phyloP scores from a whole-genome alignment of 306 rosid species.

The Castanea crenata region DNA sequence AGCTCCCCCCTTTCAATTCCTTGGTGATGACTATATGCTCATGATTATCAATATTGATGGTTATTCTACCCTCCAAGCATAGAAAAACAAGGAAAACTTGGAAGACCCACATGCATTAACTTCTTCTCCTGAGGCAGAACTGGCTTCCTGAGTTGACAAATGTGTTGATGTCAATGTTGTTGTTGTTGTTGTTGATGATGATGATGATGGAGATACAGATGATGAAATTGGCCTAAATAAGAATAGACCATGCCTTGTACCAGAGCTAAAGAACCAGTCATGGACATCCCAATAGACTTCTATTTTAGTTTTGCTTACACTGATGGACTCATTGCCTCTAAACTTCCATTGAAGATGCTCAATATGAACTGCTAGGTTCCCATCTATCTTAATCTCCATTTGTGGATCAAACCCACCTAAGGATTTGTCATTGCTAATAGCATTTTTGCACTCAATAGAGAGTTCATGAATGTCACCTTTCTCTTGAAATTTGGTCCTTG shows the following conservation, averaged over 20 bases:
- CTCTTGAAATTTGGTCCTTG: slow-evolving; percentile 59
- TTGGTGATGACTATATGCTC: not conserved
- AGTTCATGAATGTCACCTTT: slow-evolving; percentile 60
- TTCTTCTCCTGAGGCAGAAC: slow-evolving; percentile 34
- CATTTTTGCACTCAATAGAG: slow-evolving; percentile 63
- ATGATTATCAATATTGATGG: not conserved
- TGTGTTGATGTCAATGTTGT: slow-evolving; percentile 29
- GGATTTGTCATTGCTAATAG: slow-evolving; percentile 17
- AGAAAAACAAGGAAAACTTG: slow-evolving; percentile 64
- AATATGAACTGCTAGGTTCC: slow-evolving; percentile 64
- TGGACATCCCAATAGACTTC: slow-evolving; percentile 95
- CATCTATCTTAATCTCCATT: slow-evolving; percentile 81
- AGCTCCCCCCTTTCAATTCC: not conserved
- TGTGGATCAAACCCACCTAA: slow-evolving; percentile 62
- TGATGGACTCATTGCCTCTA: slow-evolving; percentile 74
- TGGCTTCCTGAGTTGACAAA: slow-evolving; percentile 29
- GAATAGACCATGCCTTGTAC: slow-evolving; percentile 74
- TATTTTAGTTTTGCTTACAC: slow-evolving; percentile 53
- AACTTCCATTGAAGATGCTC: slow-evolving; percentile 95
- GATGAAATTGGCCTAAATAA: slow-evolving; percentile 68
- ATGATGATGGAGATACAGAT: slow-evolving; percentile 25
- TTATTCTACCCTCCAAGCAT: slow-evolving; percentile 81
- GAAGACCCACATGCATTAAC: slow-evolving; percentile 38
- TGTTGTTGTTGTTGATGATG: slow-evolving; percentile 19
- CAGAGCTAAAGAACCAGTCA: slow-evolving; percentile 85